phyloP scores from a whole-genome alignment of 2,329 filamentous ascomycete species.

The Colletotrichum chrysophilum region DNA sequence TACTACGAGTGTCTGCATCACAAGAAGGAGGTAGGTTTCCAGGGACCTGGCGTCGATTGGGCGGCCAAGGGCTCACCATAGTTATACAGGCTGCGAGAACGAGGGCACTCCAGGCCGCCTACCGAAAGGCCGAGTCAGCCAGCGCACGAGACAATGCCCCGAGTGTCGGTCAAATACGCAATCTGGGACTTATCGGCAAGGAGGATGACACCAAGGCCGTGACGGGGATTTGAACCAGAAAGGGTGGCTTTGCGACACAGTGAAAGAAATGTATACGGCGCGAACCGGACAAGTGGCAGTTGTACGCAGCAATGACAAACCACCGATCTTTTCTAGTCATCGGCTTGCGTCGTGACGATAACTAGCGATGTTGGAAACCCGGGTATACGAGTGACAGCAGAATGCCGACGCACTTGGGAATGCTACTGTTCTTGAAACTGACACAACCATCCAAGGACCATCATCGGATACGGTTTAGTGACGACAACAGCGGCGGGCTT shows the following conservation, averaged over 20 bases:
- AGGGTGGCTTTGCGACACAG: constrained; percentile 18
- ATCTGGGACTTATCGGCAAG: constrained; percentile 82
- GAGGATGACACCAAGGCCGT: constrained; percentile 78
- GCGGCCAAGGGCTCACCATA: background rate
- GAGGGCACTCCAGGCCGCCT: constrained; percentile 80
- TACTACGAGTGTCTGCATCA: constrained; percentile 99
- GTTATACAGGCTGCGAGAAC: constrained; percentile 74
- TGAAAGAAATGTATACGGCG: constrained; percentile 4
- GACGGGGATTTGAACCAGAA: constrained; percentile 37
- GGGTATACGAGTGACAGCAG: background rate
- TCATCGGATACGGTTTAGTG: background rate
- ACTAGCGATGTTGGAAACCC: background rate
- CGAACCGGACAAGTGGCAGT: background rate
- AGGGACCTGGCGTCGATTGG: background rate
- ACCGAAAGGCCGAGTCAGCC: constrained; percentile 78
- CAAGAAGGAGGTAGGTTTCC: constrained; percentile 87
- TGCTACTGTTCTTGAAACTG: background rate
- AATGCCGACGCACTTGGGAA: background rate
- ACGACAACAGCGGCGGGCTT: background rate
- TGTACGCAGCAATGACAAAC: constrained; percentile 10
- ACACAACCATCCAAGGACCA: background rate
- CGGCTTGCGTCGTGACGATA: background rate
- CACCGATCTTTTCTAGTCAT: background rate
- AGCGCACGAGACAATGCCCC: constrained; percentile 81
- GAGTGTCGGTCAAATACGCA: constrained; percentile 85